phyloP scores from a whole-genome alignment of 805 yeast genomes.

The Candida sonorensis region DNA sequence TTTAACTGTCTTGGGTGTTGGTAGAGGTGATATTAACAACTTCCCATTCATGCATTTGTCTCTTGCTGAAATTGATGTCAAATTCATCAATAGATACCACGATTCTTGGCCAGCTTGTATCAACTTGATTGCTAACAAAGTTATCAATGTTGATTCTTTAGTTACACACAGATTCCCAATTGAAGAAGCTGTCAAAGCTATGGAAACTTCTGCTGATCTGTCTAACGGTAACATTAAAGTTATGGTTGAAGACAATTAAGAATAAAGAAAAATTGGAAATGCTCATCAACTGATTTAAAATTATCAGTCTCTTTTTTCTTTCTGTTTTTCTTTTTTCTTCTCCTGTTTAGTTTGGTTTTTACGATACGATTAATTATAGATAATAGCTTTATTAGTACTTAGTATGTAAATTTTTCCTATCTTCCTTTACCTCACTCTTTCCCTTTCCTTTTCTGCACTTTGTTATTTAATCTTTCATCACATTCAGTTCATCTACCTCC shows the following conservation, averaged over 20 bases:
- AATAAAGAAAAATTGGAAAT: no score
- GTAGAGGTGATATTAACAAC: constrained; percentile 36
- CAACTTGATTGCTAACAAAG: constrained; percentile 37
- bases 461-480: no score
- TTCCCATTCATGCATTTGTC: constrained; percentile 52
- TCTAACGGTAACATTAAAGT: constrained; percentile 40
- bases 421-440: no score
- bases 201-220: constrained; percentile 32
- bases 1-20: constrained; percentile 46
- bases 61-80: constrained; percentile 44
- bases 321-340: not conserved
- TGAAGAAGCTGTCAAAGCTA: constrained; percentile 42
- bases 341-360: no score
- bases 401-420: no score
- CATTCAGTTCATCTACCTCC: no score
- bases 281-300: no score
- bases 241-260: constrained; percentile 31
- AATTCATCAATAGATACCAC: constrained; percentile 46
- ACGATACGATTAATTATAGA: no score
- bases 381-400: no score
- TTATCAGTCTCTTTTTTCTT: not conserved
- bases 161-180: constrained; percentile 43
- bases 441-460: not conserved
- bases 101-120: constrained; percentile 55
- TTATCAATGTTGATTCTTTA: constrained; percentile 36